These are phyloP conservation scores for Clonostachys rosea DNA, from an alignment of 2,329 filamentous ascomycete genomes.

Conservation along the genomic window DNA sequence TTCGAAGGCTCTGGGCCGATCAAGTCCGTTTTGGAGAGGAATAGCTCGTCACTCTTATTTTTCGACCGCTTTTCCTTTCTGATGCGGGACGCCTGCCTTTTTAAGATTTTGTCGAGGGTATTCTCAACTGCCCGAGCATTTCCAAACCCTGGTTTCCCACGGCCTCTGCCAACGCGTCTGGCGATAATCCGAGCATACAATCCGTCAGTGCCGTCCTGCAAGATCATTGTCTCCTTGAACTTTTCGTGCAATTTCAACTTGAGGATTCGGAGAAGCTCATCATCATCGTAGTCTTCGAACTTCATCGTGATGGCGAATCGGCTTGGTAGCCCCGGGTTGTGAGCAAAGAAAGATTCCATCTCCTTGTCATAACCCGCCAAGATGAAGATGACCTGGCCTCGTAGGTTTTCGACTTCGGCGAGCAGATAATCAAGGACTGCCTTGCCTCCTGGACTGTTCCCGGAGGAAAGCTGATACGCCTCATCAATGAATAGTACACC, in stretches of 20 bases:
- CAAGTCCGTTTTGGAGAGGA: constrained; percentile 62
- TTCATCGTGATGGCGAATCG: constrained; percentile 62
- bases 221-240: constrained; percentile 49
- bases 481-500: constrained; percentile 77
- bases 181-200: constrained; percentile 61
- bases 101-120: constrained; percentile 42
- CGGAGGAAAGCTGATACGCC: constrained; percentile 66
- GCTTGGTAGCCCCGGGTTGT: constrained; percentile 68
- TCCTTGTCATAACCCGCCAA: constrained; percentile 69
- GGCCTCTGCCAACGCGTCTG: constrained; percentile 54
- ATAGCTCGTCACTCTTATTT: constrained; percentile 46
- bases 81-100: constrained; percentile 56
- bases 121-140: constrained; percentile 71
- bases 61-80: constrained; percentile 30
- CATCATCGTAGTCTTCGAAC: constrained; percentile 66
- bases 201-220: constrained; percentile 53
- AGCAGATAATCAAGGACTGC: constrained; percentile 68
- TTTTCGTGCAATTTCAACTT: constrained; percentile 45
- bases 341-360: constrained; percentile 73
- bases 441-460: constrained; percentile 50
- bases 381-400: constrained; percentile 66
- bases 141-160: constrained; percentile 64
- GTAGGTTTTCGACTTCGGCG: constrained; percentile 67
- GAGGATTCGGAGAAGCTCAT: constrained; percentile 60
- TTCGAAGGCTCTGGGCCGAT: constrained; percentile 63